Percentiles rank a stretch among this genome's conserved stretches.
Conservation (phyloP, 768 basidiomycete genomes). For the Boletus subcaerulescens region DNA sequence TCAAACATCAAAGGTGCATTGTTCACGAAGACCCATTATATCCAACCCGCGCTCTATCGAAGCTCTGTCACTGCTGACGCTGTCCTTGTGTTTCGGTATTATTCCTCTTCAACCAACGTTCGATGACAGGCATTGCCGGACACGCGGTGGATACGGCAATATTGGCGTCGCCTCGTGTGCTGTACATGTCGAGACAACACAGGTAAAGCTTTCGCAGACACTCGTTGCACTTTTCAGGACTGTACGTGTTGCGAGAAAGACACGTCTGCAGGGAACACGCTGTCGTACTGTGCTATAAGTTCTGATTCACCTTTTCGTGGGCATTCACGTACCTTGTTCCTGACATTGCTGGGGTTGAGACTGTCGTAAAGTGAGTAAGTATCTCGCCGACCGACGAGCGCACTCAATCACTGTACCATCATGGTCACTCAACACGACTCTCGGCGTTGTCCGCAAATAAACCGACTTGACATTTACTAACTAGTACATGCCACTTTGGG, state of each 20-base stretch:
- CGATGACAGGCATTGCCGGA: constrained; percentile 50
- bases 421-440: not conserved
- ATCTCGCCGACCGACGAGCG: too few relatives aligned
- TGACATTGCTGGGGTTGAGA: constrained; percentile 17
- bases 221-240: constrained; percentile 58
- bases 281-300: constrained; percentile 20
- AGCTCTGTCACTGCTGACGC: not conserved
- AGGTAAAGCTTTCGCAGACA: constrained; percentile 52
- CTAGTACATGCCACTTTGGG: not conserved
- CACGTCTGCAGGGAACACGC: constrained; percentile 66
- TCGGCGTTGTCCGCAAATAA: not conserved
- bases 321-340: constrained; percentile 20
- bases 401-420: too few relatives aligned
- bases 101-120: constrained; percentile 51
- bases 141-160: constrained; percentile 56
- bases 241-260: constrained; percentile 60
- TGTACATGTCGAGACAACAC: constrained; percentile 63
- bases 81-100: constrained; percentile 2
- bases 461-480: too few relatives aligned
- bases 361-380: not conserved
- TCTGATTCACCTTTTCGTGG: not conserved
- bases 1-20: not conserved
- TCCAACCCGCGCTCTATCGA: too few relatives aligned
- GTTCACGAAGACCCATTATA: too few relatives aligned
- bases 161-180: constrained; percentile 19